Base-by-base conservation (phyloP, 2,329 filamentous ascomycete species). In the Meredithiella fracta region DNA sequence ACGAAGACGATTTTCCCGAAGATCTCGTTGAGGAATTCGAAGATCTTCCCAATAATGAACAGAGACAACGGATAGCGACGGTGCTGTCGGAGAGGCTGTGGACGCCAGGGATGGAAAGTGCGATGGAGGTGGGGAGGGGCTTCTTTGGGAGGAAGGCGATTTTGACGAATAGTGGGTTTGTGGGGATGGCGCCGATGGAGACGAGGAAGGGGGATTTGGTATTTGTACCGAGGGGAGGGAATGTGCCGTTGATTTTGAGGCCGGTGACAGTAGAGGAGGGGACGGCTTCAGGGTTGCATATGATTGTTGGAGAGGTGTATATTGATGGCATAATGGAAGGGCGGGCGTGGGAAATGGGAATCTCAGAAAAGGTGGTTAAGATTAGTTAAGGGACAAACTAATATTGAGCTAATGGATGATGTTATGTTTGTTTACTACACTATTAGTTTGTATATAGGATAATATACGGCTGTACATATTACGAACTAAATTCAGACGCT, bases 181-280 rank as follows among this genome's bases (percentile, higher is more conserved):
- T 56, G 9, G 55, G 55, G 1, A 22, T 53, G 23, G 55, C 34
- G 9, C 55, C 55, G 9, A 44, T 38, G 3, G 26, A 52, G 49
- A 52, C 49, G n/a, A 17, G 34, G 3, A 56, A 56, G 26, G 34
- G 20, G 3, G 55, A 56, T 31, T 25, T 56, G 25, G 29, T 56
- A 1, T 56, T 56, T 56, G 55, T 56, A 9, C 55, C 55, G 26
- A 38, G 49, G n/a, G 55, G 55, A 3, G 55, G 49, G n/a, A 42
- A 44, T 23, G 55, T 56, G 2, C 55, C 55, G 2, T 34, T 56
- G n/a, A 34, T 56, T 22, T n/a, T 56, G 6, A 22, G 55, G 17
- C 55, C 55, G 38, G 38, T 52, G 14, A 23, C n/a, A 9, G 22
- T 52, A 20, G 50, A 34, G n/a, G 50, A 15, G 14, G 55, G 37